Conservation (phyloP, 2,329 filamentous ascomycete genomes). For the Sporothrix protearum region DNA sequence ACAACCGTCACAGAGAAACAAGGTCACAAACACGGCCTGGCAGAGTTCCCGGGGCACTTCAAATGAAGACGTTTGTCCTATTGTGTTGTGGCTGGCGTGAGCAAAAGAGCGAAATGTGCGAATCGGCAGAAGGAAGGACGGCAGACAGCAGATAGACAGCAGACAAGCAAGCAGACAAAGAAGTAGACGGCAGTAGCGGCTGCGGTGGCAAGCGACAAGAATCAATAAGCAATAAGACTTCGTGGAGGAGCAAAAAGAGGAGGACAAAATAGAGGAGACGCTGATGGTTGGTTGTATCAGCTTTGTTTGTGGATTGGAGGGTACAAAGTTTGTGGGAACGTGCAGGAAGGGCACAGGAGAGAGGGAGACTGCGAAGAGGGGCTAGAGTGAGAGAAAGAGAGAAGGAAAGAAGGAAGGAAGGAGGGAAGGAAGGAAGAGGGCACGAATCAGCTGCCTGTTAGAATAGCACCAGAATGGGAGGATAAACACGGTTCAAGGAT, state of each 20-base stretch:
- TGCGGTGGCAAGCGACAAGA: constrained; percentile 7
- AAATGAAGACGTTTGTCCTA: background rate
- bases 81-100: constrained; percentile 3
- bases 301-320: constrained; percentile 4
- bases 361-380: background rate
- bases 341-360: background rate
- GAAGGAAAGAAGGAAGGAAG: background rate
- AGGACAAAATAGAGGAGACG: background rate
- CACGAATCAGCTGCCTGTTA: constrained; percentile 16
- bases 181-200: constrained; percentile 4
- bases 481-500: constrained; percentile 16
- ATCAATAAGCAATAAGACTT: background rate
- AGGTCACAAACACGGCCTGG: background rate
- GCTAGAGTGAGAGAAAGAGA: background rate
- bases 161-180: background rate
- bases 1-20: background rate
- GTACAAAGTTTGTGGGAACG: background rate
- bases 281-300: constrained; percentile 13
- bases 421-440: background rate
- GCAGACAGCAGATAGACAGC: constrained; percentile 1
- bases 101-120: background rate
- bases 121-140: constrained; percentile 9
- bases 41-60: background rate
- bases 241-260: background rate
- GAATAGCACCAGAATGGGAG: constrained; percentile 17